These are phyloP conservation scores for Closterium sp. DNA, from an alignment of 139 green algal species.

Conservation along the genomic window DNA sequence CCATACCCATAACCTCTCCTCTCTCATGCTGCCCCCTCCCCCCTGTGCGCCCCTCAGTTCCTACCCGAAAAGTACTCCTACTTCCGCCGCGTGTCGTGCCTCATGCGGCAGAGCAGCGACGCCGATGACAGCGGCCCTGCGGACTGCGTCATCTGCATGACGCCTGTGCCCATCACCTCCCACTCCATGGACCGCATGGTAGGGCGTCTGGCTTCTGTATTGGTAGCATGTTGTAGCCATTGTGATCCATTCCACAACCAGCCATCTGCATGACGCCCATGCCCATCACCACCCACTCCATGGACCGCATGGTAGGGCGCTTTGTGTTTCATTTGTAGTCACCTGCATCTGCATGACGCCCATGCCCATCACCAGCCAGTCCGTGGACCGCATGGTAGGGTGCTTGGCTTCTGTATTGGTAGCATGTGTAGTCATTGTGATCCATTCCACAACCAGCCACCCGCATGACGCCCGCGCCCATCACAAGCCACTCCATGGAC, in stretches of 20 bases:
- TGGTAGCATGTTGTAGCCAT: no score
- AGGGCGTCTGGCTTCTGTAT: not conserved
- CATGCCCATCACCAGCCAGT: conserved; percentile 51
- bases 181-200: conserved; percentile 38
- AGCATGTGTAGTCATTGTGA: no score
- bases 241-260: no score
- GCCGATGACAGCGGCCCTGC: conserved; percentile 22
- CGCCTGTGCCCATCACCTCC: conserved; percentile 53
- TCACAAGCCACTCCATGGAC: not conserved
- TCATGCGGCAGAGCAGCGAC: not conserved
- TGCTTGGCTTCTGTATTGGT: no score
- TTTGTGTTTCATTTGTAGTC: no score
- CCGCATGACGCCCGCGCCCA: conserved; percentile 64
- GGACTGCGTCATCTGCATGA: conserved; percentile 94
- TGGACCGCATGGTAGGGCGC: conserved; percentile 20
- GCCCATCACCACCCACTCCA: conserved; percentile 25
- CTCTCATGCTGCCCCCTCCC: not conserved
- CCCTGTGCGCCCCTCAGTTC: conserved; percentile 51
- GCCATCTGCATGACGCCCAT: conserved; percentile 86
- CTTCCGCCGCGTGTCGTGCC: conserved; percentile 46
- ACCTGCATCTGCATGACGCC: not conserved
- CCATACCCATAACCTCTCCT: not conserved
- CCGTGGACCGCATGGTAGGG: not conserved
- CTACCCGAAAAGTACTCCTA: conserved; percentile 84
- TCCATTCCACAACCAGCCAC: no score